A percentile compares a stretch with the other conserved stretches of the same genome.
phyloP scores from a whole-genome alignment of 192 early-diverging fungal species.

The Haplosporangium gracile region DNA sequence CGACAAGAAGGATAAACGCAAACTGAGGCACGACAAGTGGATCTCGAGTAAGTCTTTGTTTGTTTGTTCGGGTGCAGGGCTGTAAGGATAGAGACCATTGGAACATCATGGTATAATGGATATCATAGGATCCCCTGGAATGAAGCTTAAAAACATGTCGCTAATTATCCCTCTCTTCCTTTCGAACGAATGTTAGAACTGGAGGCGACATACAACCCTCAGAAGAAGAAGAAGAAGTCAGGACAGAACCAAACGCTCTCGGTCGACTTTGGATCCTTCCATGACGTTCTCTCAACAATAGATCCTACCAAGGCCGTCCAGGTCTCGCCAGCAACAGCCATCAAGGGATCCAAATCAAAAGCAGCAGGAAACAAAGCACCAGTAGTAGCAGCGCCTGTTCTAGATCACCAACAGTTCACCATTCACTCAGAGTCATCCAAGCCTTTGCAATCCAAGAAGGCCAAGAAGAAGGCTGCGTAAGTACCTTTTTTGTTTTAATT shows the following conservation, averaged over 20 bases:
- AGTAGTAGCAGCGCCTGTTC: constrained; percentile 40
- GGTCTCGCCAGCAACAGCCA: constrained; percentile 14
- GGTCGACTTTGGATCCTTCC: constrained; percentile 64
- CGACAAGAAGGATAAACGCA: constrained; percentile 67
- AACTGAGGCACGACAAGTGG: constrained; percentile 71
- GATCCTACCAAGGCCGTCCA: constrained; percentile 23
- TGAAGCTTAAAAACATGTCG: not conserved
- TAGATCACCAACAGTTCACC: constrained; percentile 43
- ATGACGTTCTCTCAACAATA: constrained; percentile 57
- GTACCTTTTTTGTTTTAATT: constrained; percentile 15
- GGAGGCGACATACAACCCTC: constrained; percentile 61
- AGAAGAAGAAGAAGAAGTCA: constrained; percentile 65
- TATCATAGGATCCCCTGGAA: no score
- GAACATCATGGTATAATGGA: no score
- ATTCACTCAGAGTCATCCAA: constrained; percentile 47
- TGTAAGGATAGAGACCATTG: not conserved
- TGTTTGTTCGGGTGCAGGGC: not conserved
- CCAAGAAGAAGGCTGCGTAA: constrained; percentile 72
- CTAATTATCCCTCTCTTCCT: not conserved
- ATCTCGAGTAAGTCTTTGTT: constrained; percentile 65
- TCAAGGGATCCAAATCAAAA: constrained; percentile 19
- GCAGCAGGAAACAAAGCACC: constrained; percentile 25
- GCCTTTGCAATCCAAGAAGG: constrained; percentile 60
- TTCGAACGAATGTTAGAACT: constrained; percentile 54
- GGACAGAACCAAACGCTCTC: constrained; percentile 63